Base-by-base conservation (phyloP, 331 rosid genomes). In the Quercus tomentella region DNA sequence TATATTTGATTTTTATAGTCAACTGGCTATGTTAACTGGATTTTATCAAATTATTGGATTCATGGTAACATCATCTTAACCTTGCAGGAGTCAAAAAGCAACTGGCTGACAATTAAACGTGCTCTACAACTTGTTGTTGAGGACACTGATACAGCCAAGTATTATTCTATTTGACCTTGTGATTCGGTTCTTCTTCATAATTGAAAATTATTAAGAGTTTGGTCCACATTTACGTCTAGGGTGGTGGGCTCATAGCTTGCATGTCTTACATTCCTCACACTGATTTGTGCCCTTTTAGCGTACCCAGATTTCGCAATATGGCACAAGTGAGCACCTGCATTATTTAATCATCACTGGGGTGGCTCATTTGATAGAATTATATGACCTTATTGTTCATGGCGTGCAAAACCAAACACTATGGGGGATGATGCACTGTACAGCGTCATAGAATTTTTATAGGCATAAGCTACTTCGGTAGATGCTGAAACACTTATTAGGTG, bases 81-180 rank as follows among this genome's bases (percentile, higher is more conserved):
- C 86, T 86, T 89, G 83, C 92, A 95, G 99, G 99, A 95, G 79
- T 77, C 93, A 65, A 95, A 85, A 88, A 86, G 96, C 91, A 95
- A 90, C 79, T 95, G 99, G 99, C 82, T 84, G 82, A 89, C 93
- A 20, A 56, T 95, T 74, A 95, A 95, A 83, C 98, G 98, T 69
- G 88, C 96, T 73, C 85, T 95, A 83, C 96, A 95, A 77, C 99
- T 95, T 87, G 96, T 95, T 70, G 94, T 95, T 76, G 99, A 95
- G 17, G 99, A 95, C 77, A 87, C 88, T 57, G 96, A 93, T 85
- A 91, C 99, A 1, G 90, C 97, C 87, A 93, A 90, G 99, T 95
- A 95, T 76, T 80, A 16, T 77, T 79, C 80, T 76, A 84, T 70
- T 87, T 70, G 35, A 86, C 70, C 71, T 82, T 76, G 78, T 51